Base-by-base conservation (phyloP, 805 yeast species). In the Pichia cabralensis region DNA sequence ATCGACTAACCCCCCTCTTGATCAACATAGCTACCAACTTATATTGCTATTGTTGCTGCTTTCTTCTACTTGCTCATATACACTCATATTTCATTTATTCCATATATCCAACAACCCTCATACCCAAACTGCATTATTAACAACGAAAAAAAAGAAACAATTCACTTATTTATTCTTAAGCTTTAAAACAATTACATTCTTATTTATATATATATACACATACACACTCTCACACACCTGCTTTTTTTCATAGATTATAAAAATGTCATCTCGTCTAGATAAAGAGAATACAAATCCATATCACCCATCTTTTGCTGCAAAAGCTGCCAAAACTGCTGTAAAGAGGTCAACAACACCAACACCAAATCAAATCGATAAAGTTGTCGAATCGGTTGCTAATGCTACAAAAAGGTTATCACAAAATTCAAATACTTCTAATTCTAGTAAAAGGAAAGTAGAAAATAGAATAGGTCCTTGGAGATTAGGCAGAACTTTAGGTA, bases 381-480 rank as follows among this genome's bases (percentile, higher is more conserved):
- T 58, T 8, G 62, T 56, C 3, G 60, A 53, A 28, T 49, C 58
- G 22, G 62, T 59, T 6, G 59, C 58, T 11, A 54, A 55, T 35
- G 64, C 64, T 16, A 55, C 53, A 14, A 60, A 60, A 34, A 37
- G 64, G 32, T 48, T 60, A 8, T 55, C 61, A 6, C 55, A 53
- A 50, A 47, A 76, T 52, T 57, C 77, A 60, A 52, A 58, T 6
- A 44, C 45, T 11, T 55, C 60, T 4, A 42, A 47, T 21, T 48
- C 50, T 28, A 38, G 40, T 14, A 60, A 59, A 42, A 39, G 61
- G 12, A 58, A 56, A 35, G 55, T 60, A 3, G 62, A 60, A 39
- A 60, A 59, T 39, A 47, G 51, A 40, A 79, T 82, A 17, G 94
- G 94, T 2, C 94, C 94, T 12, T 82, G 94, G 94, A 70, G 70